Conservation (phyloP, 1,284 basidiomycete species). For the Spongiforma sp. region DNA sequence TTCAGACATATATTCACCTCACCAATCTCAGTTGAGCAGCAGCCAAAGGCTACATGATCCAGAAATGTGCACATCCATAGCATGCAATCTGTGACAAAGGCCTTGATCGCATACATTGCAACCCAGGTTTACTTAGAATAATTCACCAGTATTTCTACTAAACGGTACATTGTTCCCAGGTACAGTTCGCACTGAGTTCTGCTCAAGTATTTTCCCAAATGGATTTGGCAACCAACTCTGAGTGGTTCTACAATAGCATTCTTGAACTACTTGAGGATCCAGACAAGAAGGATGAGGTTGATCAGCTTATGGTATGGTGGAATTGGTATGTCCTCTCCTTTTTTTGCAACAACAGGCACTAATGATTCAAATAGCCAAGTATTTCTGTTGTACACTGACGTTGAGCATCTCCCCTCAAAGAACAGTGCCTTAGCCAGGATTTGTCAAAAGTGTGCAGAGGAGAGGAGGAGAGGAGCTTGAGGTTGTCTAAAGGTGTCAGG, state of each 20-base stretch:
- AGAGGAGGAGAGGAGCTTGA: neutral
- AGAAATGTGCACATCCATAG: conserved; percentile 1
- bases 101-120: conserved; percentile 1
- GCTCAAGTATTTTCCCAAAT: conserved; percentile 4
- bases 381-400: neutral
- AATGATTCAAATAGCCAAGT: neutral
- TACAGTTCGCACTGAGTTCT: neutral
- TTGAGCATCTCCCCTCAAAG: neutral
- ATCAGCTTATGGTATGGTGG: conserved; percentile 4
- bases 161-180: neutral
- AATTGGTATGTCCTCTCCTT: neutral
- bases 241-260: conserved; percentile 4
- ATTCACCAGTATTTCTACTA: neutral
- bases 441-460: neutral
- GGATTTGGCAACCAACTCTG: neutral
- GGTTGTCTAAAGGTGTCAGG: neutral
- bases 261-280: neutral
- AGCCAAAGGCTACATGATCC: conserved; percentile 3
- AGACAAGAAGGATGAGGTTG: conserved; percentile 2
- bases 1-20: neutral
- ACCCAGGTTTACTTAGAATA: conserved; percentile 1
- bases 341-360: neutral
- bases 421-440: neutral
- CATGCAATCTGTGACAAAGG: conserved; percentile 2
- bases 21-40: conserved; percentile 5